Evolutionary conservation across 768 basidiomycete species (phyloP).

Genomic region (Nidula microcarpa): DNA sequence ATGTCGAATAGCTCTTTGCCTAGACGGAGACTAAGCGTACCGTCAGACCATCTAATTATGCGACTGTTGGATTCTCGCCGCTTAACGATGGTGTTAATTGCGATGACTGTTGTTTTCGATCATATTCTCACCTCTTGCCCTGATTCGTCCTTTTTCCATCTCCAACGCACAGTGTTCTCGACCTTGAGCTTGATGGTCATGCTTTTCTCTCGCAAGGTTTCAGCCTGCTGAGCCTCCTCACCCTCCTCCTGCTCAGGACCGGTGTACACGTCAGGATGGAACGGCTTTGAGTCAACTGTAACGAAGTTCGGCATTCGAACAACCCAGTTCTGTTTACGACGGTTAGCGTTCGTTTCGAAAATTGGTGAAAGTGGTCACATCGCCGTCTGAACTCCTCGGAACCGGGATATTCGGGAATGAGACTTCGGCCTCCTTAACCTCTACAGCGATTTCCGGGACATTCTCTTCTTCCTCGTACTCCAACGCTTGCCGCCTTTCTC

Average conservation of each 20-base stretch:
- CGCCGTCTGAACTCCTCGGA: slow-evolving; percentile 75
- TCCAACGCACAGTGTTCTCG: slow-evolving; percentile 94
- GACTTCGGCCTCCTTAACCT: slow-evolving; percentile 66
- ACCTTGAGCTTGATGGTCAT: slow-evolving; percentile 86
- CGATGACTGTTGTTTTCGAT: background rate
- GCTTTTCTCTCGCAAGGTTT: slow-evolving; percentile 69
- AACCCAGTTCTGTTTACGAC: slow-evolving; percentile 72
- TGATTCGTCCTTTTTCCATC: slow-evolving; percentile 78
- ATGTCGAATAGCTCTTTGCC: slow-evolving; percentile 96
- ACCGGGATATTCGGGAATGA: slow-evolving; percentile 86
- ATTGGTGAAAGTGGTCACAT: slow-evolving; percentile 45
- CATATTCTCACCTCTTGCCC: slow-evolving; percentile 67
- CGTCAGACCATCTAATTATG: slow-evolving; percentile 94
- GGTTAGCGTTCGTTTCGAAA: background rate
- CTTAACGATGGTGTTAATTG: slow-evolving; percentile 31
- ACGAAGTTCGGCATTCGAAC: slow-evolving; percentile 94
- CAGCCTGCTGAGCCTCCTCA: slow-evolving; percentile 44
- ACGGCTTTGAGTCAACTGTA: slow-evolving; percentile 85
- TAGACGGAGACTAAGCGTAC: slow-evolving; percentile 82
- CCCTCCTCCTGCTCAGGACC: slow-evolving; percentile 81
- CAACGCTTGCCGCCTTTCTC: slow-evolving; percentile 62
- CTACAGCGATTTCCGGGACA: slow-evolving; percentile 49
- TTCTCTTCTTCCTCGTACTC: slow-evolving; percentile 83
- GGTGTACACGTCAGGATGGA: slow-evolving; percentile 81
- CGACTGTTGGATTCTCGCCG: slow-evolving; percentile 86